Evolutionary conservation across 2,329 filamentous ascomycete genomes (phyloP), one percentile per base, ranked within the genome.

Genomic region (Cladosporium halotolerans): DNA sequence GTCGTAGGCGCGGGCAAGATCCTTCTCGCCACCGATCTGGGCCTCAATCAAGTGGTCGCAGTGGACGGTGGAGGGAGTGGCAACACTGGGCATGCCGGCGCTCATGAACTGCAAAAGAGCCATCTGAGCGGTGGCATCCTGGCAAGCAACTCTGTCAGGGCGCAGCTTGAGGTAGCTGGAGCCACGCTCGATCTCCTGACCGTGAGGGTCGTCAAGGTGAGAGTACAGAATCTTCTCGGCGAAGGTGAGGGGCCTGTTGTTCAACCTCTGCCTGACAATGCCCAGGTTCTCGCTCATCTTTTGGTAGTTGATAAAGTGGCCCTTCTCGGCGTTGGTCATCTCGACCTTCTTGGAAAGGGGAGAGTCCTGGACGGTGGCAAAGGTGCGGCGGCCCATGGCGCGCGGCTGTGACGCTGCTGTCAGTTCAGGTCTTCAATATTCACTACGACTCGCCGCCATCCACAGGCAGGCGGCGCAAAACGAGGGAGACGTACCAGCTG

Each of bases 81-180:
- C 91, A 58, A 97, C 93, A 19, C 86, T 85, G 62, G 89, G 88
- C 89, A 99, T 92, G 72, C 92, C 92, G 57, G 93, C 92, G 53
- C 89, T 96, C 91, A 99, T 99, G 83, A 99, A 99, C 79, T 99
- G 93, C 56, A 99, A 82, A 64, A 99, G 96, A 61, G 93, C 93
- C 93, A 99, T 99, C 82, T 99, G 93, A 60, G 93, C 93, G 57
- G 93, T 97, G 71, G 93, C 93, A 82, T 99, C 93, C 80, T 99
- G 93, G 81, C 93, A 97, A 73, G 93, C 93, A 68, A 99, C 93
- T 74, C 93, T 89, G 72, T 99, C 93, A 55, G 93, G 93, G 62
- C 93, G 88, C 64, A 99, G 85, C 80, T 92, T 96, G 63, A 99
- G 84, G 77, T 99, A 97, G 57, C 91, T 96, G 66, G 83, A 83